These are phyloP conservation scores for Lyophyllum atratum DNA, from an alignment of 768 basidiomycete species.

Conservation along the genomic window DNA sequence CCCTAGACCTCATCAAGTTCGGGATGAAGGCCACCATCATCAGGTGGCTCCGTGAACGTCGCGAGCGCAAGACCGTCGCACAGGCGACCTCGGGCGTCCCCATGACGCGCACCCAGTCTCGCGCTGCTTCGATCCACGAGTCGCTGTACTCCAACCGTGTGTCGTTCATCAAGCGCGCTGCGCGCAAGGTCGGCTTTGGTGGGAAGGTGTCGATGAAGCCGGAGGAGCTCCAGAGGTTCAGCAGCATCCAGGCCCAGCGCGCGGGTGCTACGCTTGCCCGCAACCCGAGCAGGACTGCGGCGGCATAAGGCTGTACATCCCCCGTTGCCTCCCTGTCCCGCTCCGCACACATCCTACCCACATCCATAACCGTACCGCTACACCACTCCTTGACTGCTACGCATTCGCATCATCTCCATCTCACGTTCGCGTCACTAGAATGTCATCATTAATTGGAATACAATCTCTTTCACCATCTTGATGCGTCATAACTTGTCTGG, in stretches of 20 bases:
- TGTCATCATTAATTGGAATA: conserved; percentile 10
- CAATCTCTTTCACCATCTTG: not conserved
- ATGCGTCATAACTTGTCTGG: not conserved
- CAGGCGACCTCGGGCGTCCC: conserved; percentile 60
- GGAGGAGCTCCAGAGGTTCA: conserved; percentile 85
- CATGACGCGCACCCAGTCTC: conserved; percentile 85
- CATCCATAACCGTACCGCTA: not conserved
- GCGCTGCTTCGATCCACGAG: conserved; percentile 88
- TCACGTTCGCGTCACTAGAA: not conserved
- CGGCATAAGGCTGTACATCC: no score
- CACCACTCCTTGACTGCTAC: not conserved
- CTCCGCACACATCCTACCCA: not conserved
- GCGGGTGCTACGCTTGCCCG: conserved; percentile 79
- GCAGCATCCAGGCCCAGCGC: conserved; percentile 79
- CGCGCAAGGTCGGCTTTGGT: conserved; percentile 87
- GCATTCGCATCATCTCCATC: not conserved
- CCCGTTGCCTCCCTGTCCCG: not conserved
- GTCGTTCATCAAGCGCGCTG: conserved; percentile 87
- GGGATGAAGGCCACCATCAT: conserved; percentile 94
- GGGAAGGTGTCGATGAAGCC: conserved; percentile 79
- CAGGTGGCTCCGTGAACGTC: conserved; percentile 76
- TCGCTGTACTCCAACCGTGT: conserved; percentile 95
- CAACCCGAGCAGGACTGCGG: conserved; percentile 66
- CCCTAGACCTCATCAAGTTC: conserved; percentile 95
- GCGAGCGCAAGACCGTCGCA: conserved; percentile 42